Evolutionary conservation across 352 stramenopile species (phyloP), one percentile per base, ranked within the genome.

Genomic region (Phytophthora cactorum): DNA sequence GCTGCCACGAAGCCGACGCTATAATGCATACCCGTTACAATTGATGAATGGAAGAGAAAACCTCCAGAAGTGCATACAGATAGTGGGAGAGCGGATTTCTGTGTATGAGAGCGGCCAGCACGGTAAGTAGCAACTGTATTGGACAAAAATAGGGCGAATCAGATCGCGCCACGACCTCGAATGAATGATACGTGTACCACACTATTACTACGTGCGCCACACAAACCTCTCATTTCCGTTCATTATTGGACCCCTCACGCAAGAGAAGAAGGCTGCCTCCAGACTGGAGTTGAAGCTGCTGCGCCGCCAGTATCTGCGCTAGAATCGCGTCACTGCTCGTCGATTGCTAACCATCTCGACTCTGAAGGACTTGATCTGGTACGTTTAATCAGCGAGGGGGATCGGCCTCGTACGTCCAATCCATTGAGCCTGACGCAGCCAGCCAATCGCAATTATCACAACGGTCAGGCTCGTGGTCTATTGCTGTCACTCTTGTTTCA

Each of bases 1-100:
- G 28, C 22, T 57, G 68, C 63, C 68, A 75, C 68, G 68, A 75
- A 79, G 68, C 63, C 49, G 51, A 10, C 15, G 44, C 32, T 8
- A 68, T 39, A 56, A 50, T 7, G 25, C 1, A 66, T 74, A 69
- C 60, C 66, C 28, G 39, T 4, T 4, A 8, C 66, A 66, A 9
- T 0, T 1, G 51, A 75, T 71, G 14, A n/a, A 55, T 12, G 22
- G 9, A 47, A 36, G 54, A 36, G 11, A 10, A 9, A 10, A 34
- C 46, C 45, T 68, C 29, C n/a, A 14, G 6, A 31, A 66, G 41
- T 11, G 4, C 8, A 70, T 70, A 49, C n/a, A 6, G 47, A 68
- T 28, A 62, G 52, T 63, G 52, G 52, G 59, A 55, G 50, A 60
- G 47, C 51, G 22, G 17, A 22, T 22, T 22, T 22, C 22, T 22